Percentiles rank a stretch among this genome's conserved stretches.
These are phyloP conservation scores for Trichosporon sp. DNA, from an alignment of 1,284 basidiomycete species.

Conservation along the genomic window DNA sequence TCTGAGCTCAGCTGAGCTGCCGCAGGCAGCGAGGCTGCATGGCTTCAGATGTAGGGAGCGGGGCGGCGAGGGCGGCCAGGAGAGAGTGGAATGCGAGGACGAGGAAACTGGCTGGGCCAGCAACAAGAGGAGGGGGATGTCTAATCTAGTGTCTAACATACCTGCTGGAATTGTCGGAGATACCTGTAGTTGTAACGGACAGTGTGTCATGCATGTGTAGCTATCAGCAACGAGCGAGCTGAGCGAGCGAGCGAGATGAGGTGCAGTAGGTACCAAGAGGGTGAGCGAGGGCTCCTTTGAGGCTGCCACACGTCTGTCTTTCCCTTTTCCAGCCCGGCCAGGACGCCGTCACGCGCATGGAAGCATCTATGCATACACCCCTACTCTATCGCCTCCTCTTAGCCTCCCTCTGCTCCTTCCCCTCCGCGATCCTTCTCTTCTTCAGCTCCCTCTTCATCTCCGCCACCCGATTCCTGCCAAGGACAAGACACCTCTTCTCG, in stretches of 20 bases:
- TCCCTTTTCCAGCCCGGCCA: too few relatives aligned
- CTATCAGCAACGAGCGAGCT: not conserved
- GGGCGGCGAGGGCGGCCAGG: not conserved
- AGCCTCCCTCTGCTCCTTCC: constrained; percentile 12
- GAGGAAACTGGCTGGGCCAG: not conserved
- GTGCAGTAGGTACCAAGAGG: too few relatives aligned
- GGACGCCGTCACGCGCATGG: too few relatives aligned
- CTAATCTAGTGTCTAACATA: not conserved
- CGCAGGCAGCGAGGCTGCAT: too few relatives aligned
- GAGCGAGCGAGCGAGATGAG: not conserved
- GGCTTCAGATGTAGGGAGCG: too few relatives aligned
- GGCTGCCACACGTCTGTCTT: too few relatives aligned
- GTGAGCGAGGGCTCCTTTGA: too few relatives aligned
- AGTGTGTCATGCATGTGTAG: not conserved
- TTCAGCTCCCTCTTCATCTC: constrained; percentile 14
- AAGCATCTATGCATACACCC: not conserved
- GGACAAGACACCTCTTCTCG: constrained; percentile 56
- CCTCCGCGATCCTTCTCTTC: constrained; percentile 18
- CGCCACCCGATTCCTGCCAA: constrained; percentile 22
- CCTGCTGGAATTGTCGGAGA: not conserved
- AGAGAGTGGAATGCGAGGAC: too few relatives aligned
- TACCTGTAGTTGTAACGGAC: not conserved
- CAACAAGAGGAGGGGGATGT: not conserved
- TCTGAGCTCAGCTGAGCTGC: not conserved
- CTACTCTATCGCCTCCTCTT: not conserved